Evolutionary conservation across 208 protist species (phyloP), one percentile per base, ranked within the genome.

Genomic region (Trypanosoma conorhini): DNA sequence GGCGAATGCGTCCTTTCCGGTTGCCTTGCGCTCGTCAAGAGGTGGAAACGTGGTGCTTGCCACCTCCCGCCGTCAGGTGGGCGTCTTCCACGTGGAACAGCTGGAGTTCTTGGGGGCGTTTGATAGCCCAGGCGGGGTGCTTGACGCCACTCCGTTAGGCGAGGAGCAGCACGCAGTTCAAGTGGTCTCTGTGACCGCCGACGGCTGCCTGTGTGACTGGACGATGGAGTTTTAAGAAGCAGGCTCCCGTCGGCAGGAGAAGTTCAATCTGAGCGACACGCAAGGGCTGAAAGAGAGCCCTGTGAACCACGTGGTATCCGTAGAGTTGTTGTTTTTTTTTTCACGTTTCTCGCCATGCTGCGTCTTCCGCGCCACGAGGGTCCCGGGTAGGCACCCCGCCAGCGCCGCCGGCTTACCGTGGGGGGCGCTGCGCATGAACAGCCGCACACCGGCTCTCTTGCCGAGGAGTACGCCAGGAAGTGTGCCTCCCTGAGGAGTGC

Each of bases 41-140:
- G 13, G 35, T 17, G 58, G 67, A 17, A 58, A 55, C 44, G 28
- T 72, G 3, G 67, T 42, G 30, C 31, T 72, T 33, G 48, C 58
- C 26, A 65, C 58, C 56, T 72, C 67, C 31, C 46, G 58, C 28
- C 42, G 30, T 65, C 67, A 72, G 46, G 58, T 72, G 10, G 67
- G 67, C 0, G 15, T 72, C 30, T 59, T 72, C 26, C 56, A 72
- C 44, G 30, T 48, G 44, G 58, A 40, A 64, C 63, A 58, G 42
- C 30, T 65, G 26, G 58, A 62, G 35, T 72, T 64, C 38, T 72
- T 63, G 33, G 67, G 46, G n/a, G 56, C 67, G 40, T 63, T 72
- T 59, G 58, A 63, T 42, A 35, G 30, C 26, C 59, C 58, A 22
- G 58, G 58, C 13, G 31, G n/a, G 31, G 58, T 72, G n/a, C 55